Conservation (phyloP, 345 rosid genomes). For the Gossypium herbaceum region DNA sequence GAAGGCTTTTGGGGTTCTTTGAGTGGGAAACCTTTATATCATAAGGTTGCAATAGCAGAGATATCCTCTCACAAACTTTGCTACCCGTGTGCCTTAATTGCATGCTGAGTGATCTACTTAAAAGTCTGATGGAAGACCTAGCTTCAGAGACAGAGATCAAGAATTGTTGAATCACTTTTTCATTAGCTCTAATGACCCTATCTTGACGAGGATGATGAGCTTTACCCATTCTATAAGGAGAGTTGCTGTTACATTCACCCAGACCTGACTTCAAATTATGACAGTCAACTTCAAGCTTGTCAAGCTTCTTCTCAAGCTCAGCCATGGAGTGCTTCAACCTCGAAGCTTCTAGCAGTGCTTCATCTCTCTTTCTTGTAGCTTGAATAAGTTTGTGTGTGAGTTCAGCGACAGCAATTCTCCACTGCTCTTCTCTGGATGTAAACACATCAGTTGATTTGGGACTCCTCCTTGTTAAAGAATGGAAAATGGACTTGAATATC, state of each 20-base stretch:
- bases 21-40: constrained; percentile 57
- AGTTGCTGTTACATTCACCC: constrained; percentile 52
- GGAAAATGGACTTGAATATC: constrained; percentile 62
- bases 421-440: constrained; percentile 57
- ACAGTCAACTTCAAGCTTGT: constrained; percentile 77
- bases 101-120: constrained; percentile 62
- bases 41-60: constrained; percentile 62
- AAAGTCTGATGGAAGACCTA: constrained; percentile 47
- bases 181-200: constrained; percentile 29
- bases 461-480: constrained; percentile 59
- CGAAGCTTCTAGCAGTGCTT: constrained; percentile 71
- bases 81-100: constrained; percentile 64
- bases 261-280: constrained; percentile 73
- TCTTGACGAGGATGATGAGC: constrained; percentile 20
- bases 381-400: constrained; percentile 75
- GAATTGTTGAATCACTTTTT: constrained; percentile 60
- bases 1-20: constrained; percentile 52
- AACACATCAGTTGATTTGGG: constrained; percentile 41
- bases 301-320: constrained; percentile 94
- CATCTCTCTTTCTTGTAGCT: constrained; percentile 79
- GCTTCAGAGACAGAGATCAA: constrained; percentile 66
- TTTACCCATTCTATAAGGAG: constrained; percentile 25
- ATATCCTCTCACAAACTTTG: constrained; percentile 52
- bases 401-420: constrained; percentile 72
- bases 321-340: constrained; percentile 72